Evolutionary conservation across 306 rosid species (phyloP), one percentile per base, ranked within the genome.

Genomic region (Vigna trinervia): DNA sequence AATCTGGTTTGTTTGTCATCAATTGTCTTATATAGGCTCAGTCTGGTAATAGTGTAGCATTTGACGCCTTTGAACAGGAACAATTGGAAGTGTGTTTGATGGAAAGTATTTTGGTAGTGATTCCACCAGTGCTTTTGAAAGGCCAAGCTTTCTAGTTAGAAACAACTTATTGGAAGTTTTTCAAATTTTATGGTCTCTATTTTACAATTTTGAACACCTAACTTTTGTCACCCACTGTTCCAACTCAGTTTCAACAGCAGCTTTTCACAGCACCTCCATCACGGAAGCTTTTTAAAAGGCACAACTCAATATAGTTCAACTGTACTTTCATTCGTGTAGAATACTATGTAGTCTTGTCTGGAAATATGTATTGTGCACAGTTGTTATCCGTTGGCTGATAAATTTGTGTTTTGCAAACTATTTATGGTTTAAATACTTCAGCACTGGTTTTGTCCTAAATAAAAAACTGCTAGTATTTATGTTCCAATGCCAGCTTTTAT

Each of bases 61-160:
- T 53, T 34, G 32, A 36, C 12, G n/a, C 28, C 52, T 69, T 70
- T n/a, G 1, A 1, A 28, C 6, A 34, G 76, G 20, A 71, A 34
- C 26, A 19, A 28, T 59, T 74, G 43, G 66, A 39, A 52, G 34
- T 56, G 50, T 61, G 26, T 46, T 69, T 60, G 36, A 17, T 75
- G 63, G 32, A 30, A 30, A 32, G 30, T 39, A 39, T 32, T 61
- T 15, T 59, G n/a, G 3, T 20, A 38, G 30, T 46, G 32, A 22
- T 47, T 73, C 58, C 51, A 30, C 69, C 4, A 5, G 12, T 15
- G 59, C 30, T 74, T 75, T 50, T 34, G 58, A 50, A 63, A 76
- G 50, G 73, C 65, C 45, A 8, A 10, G 53, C 32, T 43, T 46
- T 32, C 67, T 75, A 61, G 39, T 32, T 54, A 47, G 51, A 75